phyloP scores from a whole-genome alignment of 495 filamentous ascomycete genomes.

The Annulohypoxylon nitens region DNA sequence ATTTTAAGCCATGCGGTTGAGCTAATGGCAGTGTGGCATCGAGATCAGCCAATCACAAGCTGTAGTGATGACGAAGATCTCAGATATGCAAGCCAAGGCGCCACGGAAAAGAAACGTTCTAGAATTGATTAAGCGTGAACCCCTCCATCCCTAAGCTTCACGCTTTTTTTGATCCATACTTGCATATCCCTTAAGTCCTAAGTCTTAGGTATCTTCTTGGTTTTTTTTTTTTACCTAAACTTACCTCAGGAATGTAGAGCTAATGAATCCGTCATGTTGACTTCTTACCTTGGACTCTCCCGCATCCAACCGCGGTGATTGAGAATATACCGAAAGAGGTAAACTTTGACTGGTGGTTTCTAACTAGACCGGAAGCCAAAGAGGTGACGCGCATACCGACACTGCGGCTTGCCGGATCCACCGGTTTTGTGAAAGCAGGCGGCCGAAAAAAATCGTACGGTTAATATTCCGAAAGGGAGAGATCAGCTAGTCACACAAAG shows the following conservation, averaged over 20 bases:
- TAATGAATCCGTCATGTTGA: conserved; percentile 27
- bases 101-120: conserved; percentile 34
- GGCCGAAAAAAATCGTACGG: conserved; percentile 26
- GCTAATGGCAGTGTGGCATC: conserved; percentile 28
- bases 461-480: conserved; percentile 24
- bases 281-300: not conserved
- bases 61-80: conserved; percentile 35
- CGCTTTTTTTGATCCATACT: not conserved
- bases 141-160: conserved; percentile 15
- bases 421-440: not conserved
- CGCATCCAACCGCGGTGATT: conserved; percentile 26
- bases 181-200: not conserved
- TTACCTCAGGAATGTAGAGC: conserved; percentile 11
- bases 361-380: not conserved
- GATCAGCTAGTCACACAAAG: not conserved
- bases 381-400: conserved; percentile 21
- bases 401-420: conserved; percentile 14
- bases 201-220: not conserved
- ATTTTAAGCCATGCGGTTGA: conserved; percentile 15
- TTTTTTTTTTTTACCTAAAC: not conserved
- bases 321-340: not conserved
- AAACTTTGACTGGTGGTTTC: not conserved
- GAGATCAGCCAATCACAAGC: conserved; percentile 44
- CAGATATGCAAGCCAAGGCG: conserved; percentile 36
- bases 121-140: conserved; percentile 23